These are phyloP conservation scores for Chenopodium berlandieri DNA, from an alignment of 148 eudicot genomes.

Conservation along the genomic window DNA sequence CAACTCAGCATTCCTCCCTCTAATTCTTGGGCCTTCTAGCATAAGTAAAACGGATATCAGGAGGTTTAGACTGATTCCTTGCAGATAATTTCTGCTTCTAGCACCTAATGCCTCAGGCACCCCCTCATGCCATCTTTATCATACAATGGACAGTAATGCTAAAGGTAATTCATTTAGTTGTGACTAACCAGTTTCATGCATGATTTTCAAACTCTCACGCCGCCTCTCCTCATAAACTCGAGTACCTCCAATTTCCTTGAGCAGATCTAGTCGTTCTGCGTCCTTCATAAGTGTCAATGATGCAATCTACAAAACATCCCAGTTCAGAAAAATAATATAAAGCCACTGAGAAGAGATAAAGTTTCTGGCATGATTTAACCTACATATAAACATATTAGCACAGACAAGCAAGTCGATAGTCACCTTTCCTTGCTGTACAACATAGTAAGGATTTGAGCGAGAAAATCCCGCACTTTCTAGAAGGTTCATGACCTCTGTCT, in stretches of 20 bases:
- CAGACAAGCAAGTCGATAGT: slow-evolving; percentile 1
- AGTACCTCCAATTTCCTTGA: slow-evolving; percentile 99
- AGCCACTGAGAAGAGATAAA: slow-evolving; percentile 8
- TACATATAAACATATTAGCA: background rate
- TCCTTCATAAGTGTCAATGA: slow-evolving; percentile 96
- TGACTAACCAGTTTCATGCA: slow-evolving; percentile 95
- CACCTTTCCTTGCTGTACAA: slow-evolving; percentile 99
- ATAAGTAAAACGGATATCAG: too few relatives aligned
- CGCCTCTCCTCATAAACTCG: slow-evolving; percentile 98
- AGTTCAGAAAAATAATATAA: slow-evolving; percentile 15
- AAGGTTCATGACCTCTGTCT: slow-evolving; percentile 95
- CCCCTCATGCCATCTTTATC: too few relatives aligned
- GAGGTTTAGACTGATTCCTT: too few relatives aligned
- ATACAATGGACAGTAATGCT: background rate
- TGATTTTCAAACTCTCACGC: slow-evolving; percentile 94
- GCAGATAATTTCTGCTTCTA: too few relatives aligned
- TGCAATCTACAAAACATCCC: slow-evolving; percentile 55
- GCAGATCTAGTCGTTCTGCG: slow-evolving; percentile 80
- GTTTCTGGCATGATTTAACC: background rate
- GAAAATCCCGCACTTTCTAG: slow-evolving; percentile 99
- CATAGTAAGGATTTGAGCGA: slow-evolving; percentile 98
- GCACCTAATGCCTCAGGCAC: too few relatives aligned
- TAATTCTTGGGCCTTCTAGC: too few relatives aligned
- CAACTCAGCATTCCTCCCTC: too few relatives aligned
- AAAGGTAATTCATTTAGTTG: slow-evolving; percentile 18